Conservation (phyloP, 139 green algal genomes). For the Closterium sp. region DNA sequence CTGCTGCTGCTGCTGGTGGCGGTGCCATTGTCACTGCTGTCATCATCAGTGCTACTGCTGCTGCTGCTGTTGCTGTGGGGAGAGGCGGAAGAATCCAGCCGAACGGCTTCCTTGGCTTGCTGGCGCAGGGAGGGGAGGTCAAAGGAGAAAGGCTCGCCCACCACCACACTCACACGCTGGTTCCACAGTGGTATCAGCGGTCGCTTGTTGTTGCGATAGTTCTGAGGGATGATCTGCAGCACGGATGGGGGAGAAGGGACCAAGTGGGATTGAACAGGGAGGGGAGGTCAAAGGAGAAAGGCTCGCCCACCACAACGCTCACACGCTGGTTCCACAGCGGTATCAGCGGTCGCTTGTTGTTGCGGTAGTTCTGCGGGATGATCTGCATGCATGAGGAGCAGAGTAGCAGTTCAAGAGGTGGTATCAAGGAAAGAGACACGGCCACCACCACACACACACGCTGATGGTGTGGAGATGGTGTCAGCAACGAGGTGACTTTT, state of each 20-base stretch:
- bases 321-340: neutral
- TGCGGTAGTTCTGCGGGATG: neutral
- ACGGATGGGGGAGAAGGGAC: no score
- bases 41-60: no score
- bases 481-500: no score
- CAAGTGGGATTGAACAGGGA: neutral
- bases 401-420: no score
- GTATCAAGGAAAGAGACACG: neutral
- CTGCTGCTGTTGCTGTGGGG: neutral
- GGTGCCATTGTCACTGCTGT: neutral
- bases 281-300: constrained; percentile 21
- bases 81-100: neutral
- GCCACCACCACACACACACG: constrained; percentile 9
- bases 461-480: no score
- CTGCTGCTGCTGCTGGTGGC: neutral
- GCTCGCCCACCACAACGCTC: constrained; percentile 24
- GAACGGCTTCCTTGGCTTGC: neutral
- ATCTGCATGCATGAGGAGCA: neutral
- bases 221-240: constrained; percentile 26
- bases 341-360: neutral
- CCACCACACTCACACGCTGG: constrained; percentile 17
- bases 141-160: constrained; percentile 30
- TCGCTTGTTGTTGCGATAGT: neutral
- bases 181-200: neutral
- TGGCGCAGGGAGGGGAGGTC: constrained; percentile 22